Percentiles rank a stretch among this genome's conserved stretches.
Evolutionary conservation across 306 rosid species (phyloP).

Genomic region (Dalbergia oliveri): DNA sequence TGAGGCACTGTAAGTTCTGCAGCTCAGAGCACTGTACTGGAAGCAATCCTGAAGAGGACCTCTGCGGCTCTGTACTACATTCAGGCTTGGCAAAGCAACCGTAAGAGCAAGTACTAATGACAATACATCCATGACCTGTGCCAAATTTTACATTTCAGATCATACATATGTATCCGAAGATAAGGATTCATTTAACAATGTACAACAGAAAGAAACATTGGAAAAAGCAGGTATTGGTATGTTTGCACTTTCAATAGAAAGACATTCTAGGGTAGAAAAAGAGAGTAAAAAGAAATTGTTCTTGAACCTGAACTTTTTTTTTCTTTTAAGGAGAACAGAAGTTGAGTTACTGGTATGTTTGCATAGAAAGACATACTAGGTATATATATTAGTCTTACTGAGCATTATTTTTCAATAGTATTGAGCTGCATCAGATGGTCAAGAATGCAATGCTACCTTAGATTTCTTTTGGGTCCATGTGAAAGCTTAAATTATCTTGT

Average conservation of each 20-base stretch:
- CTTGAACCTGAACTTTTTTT: slow-evolving; percentile 31
- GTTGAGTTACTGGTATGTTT: slow-evolving; percentile 39
- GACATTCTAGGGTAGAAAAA: neutral
- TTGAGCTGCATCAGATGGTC: neutral
- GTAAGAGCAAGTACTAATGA: slow-evolving; percentile 15
- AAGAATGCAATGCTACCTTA: slow-evolving; percentile 1
- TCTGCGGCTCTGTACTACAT: slow-evolving; percentile 48
- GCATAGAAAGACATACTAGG: slow-evolving; percentile 31
- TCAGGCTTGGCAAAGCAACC: slow-evolving; percentile 41
- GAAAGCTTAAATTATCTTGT: neutral
- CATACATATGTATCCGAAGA: neutral
- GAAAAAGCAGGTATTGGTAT: neutral
- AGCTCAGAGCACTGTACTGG: slow-evolving; percentile 53
- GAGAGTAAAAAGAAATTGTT: neutral
- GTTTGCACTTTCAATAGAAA: slow-evolving; percentile 1
- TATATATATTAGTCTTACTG: slow-evolving; percentile 3
- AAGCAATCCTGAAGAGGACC: slow-evolving; percentile 21
- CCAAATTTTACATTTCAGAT: slow-evolving; percentile 34
- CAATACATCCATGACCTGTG: slow-evolving; percentile 52
- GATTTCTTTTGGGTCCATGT: neutral
- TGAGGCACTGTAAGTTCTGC: slow-evolving; percentile 73
- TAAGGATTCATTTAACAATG: neutral
- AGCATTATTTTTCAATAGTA: slow-evolving; percentile 27
- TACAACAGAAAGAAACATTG: neutral
- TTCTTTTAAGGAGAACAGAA: slow-evolving; percentile 6